These are phyloP conservation scores for Carex myosuroides DNA, from an alignment of 176 grass and related monocot genomes.

Conservation along the genomic window DNA sequence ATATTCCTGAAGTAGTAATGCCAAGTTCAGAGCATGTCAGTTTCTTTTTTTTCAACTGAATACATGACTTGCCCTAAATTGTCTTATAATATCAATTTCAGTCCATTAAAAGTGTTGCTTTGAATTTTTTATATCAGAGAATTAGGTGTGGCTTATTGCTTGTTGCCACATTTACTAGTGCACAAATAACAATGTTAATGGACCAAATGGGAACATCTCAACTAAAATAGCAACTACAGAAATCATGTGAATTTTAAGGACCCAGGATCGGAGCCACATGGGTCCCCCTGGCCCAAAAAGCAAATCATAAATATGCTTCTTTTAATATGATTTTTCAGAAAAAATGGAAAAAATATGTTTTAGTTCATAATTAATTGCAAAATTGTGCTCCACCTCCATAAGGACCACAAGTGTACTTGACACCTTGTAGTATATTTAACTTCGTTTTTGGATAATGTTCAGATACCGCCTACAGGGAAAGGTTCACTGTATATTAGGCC, in stretches of 20 bases:
- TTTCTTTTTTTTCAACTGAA: not conserved
- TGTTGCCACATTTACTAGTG: not conserved
- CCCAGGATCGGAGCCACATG: too few species aligned
- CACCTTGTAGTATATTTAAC: not conserved
- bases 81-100: not conserved
- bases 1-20: not conserved
- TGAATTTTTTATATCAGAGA: not conserved
- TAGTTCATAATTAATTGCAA: too few species aligned
- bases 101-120: not conserved
- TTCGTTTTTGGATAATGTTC: conserved; percentile 25
- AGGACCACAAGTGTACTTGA: not conserved
- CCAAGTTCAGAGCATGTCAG: not conserved
- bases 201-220: not conserved
- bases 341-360: too few species aligned
- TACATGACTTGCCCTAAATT: not conserved
- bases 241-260: not conserved
- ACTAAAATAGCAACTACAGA: not conserved
- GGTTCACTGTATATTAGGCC: conserved; percentile 92
- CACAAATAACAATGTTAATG: not conserved
- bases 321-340: too few species aligned
- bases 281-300: too few species aligned
- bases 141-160: not conserved
- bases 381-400: too few species aligned
- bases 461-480: conserved; percentile 91
- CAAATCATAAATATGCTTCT: too few species aligned